Percentiles rank a stretch among this genome's conserved stretches.
phyloP scores from a whole-genome alignment of 129 eudicot species.

The Tanacetum coccineum region DNA sequence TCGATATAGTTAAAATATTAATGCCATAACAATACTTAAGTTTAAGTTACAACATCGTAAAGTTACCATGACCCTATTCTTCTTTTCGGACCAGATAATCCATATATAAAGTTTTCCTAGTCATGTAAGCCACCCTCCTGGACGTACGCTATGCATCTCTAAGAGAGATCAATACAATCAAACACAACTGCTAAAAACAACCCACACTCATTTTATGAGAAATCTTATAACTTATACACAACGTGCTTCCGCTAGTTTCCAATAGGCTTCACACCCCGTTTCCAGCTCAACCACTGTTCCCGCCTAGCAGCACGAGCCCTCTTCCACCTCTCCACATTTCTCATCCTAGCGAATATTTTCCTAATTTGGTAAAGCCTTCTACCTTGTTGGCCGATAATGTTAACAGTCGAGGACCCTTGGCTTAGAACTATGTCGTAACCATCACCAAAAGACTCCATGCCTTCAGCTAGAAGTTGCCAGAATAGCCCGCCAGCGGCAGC shows the following conservation, averaged over 20 bases:
- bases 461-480: constrained; percentile 86
- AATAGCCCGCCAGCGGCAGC: constrained; percentile 80
- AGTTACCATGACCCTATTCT: too few species aligned
- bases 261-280: constrained; percentile 44
- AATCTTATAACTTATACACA: not conserved
- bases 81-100: too few species aligned
- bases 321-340: constrained; percentile 64
- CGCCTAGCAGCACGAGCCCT: constrained; percentile 58
- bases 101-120: too few species aligned
- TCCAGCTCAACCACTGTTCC: constrained; percentile 52
- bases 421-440: constrained; percentile 64
- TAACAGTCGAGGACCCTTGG: constrained; percentile 61
- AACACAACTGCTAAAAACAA: constrained; percentile 5
- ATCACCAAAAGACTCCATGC: constrained; percentile 70
- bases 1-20: too few species aligned
- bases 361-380: constrained; percentile 58
- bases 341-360: constrained; percentile 68
- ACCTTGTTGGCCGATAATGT: constrained; percentile 65
- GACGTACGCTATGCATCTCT: constrained; percentile 63
- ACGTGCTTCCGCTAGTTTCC: constrained; percentile 28
- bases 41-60: too few species aligned
- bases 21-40: too few species aligned
- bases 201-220: not conserved
- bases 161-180: constrained; percentile 34
- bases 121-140: constrained; percentile 40